Evolutionary conservation across 2,329 filamentous ascomycete species (phyloP), one percentile per base, ranked within the genome.

Genomic region (Dendrostoma leiphaemia): DNA sequence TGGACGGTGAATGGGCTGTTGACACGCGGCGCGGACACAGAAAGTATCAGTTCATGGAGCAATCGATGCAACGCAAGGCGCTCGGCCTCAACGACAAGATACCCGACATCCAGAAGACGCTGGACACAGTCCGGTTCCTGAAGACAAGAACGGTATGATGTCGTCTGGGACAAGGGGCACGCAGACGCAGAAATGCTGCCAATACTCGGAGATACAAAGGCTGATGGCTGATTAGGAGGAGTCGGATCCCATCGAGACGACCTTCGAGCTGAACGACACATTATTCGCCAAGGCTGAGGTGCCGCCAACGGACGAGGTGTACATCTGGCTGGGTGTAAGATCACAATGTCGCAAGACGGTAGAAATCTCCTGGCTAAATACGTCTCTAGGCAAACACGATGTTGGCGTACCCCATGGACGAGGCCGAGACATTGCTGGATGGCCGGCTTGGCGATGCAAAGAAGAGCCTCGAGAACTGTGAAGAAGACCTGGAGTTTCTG

Each of bases 31-130:
- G n/a, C n/a, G 13, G 4, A 72, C 68, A 70, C 68, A 96, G 91
- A 64, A 99, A 99, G 81, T 99, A 99, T 77, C 94, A 97, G 72
- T 99, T 97, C 75, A 99, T 99, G 94, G 91, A 97, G 75, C 79
- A 88, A 69, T 97, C 96, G 72, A 89, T 94, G 56, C 88, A 96
- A 71, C 83, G 91, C 60, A 84, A 94, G 45, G 87, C 89, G 50
- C 79, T 81, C 4, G 91, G 92, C 2, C 76, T 99, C 53, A 89
- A 87, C 66, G 92, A 97, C 67, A 99, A 97, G 77, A 91, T 99
- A 62, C 94, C 94, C 0, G 94, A 99, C 69, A 97, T 99, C 61
- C 86, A 90, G 65, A 97, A 97, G 79, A 97, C 94, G 1, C 74
- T 97, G 56, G 93, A 97, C 57, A 94, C 91, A 17, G 93, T 97